Conservation (phyloP, 2,329 filamentous ascomycete genomes). For the Diaporthe citrichinensis region DNA sequence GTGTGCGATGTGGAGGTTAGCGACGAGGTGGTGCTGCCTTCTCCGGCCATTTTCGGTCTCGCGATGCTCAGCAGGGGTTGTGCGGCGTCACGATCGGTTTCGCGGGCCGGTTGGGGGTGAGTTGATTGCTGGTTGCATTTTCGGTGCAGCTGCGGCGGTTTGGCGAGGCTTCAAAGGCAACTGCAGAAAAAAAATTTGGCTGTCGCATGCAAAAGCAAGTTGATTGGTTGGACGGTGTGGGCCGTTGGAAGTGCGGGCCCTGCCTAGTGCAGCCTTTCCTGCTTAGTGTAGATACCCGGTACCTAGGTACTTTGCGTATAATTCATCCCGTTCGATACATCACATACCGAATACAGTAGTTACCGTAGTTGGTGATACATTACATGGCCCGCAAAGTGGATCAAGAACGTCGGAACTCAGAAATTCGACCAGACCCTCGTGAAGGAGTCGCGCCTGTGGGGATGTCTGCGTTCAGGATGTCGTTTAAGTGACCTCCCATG, state of each 20-base stretch:
- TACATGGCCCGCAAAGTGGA: background rate
- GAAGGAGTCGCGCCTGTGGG: background rate
- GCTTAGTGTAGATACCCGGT: background rate
- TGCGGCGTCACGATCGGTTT: slow-evolving; percentile 24
- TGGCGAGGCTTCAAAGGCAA: background rate
- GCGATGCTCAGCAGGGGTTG: background rate
- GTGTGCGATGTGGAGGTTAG: slow-evolving; percentile 76
- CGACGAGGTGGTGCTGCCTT: slow-evolving; percentile 68
- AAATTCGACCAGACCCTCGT: background rate
- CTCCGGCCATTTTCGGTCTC: slow-evolving; percentile 49
- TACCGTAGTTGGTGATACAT: background rate
- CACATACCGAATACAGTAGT: background rate
- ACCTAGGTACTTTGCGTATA: too few relatives aligned
- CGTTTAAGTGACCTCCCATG: background rate
- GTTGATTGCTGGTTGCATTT: background rate
- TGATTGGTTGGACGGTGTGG: slow-evolving; percentile 19
- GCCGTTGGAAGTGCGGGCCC: background rate
- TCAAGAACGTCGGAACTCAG: background rate
- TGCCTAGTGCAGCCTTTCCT: background rate
- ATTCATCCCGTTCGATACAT: background rate
- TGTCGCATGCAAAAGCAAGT: background rate
- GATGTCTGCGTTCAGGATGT: background rate
- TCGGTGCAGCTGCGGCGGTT: slow-evolving; percentile 11
- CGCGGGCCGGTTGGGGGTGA: background rate
- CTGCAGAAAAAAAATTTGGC: slow-evolving; percentile 33